Conservation (phyloP, 2,329 filamentous ascomycete genomes). For the Cladosporium oxysporum region DNA sequence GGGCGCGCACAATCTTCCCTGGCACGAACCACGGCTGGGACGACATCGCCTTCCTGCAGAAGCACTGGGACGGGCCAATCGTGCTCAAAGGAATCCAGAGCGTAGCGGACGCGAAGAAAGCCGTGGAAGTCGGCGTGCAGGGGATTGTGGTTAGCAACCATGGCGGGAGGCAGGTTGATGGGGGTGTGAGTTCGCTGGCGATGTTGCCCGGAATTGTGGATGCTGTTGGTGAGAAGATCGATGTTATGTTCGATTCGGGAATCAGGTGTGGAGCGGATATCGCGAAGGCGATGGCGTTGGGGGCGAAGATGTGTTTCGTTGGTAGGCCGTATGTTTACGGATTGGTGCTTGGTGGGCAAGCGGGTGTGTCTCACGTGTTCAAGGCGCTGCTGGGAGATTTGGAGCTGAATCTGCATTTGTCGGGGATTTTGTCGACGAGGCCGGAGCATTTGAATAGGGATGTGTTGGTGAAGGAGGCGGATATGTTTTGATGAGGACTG, state of each 20-base stretch:
- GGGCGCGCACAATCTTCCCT: constrained; percentile 43
- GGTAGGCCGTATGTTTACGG: constrained; percentile 62
- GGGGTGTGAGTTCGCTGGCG: constrained; percentile 54
- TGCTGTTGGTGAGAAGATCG: constrained; percentile 53
- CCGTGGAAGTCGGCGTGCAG: constrained; percentile 49
- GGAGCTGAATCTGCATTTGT: constrained; percentile 26
- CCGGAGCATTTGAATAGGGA: constrained; percentile 9
- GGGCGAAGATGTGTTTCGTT: constrained; percentile 60
- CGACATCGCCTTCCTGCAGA: constrained; percentile 58
- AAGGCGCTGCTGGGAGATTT: constrained; percentile 25
- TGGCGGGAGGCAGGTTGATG: constrained; percentile 55
- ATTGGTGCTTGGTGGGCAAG: constrained; percentile 57
- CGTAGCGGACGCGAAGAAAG: constrained; percentile 51
- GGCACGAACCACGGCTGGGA: constrained; percentile 54
- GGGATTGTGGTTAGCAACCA: constrained; percentile 59
- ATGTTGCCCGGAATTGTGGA: constrained; percentile 64
- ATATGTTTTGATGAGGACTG: not conserved
- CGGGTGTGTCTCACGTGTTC: constrained; percentile 51
- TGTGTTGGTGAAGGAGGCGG: constrained; percentile 6
- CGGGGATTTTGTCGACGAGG: constrained; percentile 19
- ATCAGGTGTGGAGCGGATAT: constrained; percentile 54
- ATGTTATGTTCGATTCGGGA: constrained; percentile 55
- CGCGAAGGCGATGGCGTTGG: constrained; percentile 55
- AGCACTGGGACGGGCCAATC: constrained; percentile 66
- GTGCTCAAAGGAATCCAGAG: constrained; percentile 62